These are phyloP conservation scores for Boletales sp. DNA, from an alignment of 768 basidiomycete genomes.

Conservation along the genomic window DNA sequence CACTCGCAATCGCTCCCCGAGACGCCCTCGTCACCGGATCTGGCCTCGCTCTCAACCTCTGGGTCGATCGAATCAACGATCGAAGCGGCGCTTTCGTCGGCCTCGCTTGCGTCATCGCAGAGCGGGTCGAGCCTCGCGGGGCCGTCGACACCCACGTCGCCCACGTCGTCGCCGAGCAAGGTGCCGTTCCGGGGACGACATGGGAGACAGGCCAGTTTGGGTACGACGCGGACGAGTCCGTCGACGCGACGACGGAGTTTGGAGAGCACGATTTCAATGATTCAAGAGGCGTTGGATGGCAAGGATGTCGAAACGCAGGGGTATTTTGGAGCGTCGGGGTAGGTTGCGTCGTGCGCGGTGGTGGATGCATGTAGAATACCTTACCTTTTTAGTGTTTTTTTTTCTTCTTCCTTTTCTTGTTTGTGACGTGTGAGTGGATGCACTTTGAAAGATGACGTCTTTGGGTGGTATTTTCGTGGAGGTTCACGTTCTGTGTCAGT, in stretches of 20 bases:
- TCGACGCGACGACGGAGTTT: slow-evolving; percentile 87
- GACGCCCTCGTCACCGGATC: slow-evolving; percentile 44
- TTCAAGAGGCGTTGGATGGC: slow-evolving; percentile 89
- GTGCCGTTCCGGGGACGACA: slow-evolving; percentile 64
- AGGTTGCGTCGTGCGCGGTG: not conserved
- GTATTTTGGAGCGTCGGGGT: not conserved
- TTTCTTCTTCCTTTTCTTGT: no score
- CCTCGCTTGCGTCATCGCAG: slow-evolving; percentile 23
- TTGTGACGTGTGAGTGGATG: no score
- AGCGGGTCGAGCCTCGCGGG: slow-evolving; percentile 21
- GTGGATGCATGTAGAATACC: not conserved
- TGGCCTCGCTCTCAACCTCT: slow-evolving; percentile 41
- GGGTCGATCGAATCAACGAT: slow-evolving; percentile 42
- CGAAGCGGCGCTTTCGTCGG: slow-evolving; percentile 23
- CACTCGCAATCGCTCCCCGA: slow-evolving; percentile 44
- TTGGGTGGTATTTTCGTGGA: no score
- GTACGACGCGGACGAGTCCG: slow-evolving; percentile 89
- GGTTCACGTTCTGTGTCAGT: no score
- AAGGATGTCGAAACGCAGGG: slow-evolving; percentile 39
- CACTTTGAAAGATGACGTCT: no score
- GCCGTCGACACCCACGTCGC: slow-evolving; percentile 28
- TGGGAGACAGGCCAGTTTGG: slow-evolving; percentile 55
- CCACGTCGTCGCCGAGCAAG: slow-evolving; percentile 43
- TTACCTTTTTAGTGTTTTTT: not conserved
- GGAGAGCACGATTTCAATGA: slow-evolving; percentile 94